These are phyloP conservation scores for Cyberlindnera japonica DNA, from an alignment of 805 yeast genomes.

Conservation along the genomic window DNA sequence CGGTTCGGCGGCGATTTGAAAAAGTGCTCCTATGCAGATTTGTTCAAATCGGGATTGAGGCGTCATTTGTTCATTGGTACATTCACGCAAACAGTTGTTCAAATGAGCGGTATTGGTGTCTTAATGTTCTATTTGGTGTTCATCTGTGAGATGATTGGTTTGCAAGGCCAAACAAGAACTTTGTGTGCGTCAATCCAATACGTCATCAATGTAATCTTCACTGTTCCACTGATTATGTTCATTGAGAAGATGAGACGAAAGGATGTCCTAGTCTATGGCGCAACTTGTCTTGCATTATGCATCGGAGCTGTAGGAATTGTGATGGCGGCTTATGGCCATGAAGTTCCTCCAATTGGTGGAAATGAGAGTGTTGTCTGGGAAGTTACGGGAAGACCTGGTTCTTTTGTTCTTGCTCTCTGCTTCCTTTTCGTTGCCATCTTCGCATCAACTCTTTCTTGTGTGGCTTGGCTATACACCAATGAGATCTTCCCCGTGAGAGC, in stretches of 20 bases:
- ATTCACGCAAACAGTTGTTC: slow-evolving; percentile 39
- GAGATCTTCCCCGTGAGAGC: slow-evolving; percentile 45
- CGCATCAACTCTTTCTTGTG: slow-evolving; percentile 43
- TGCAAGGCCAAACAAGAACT: slow-evolving; percentile 33
- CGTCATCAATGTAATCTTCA: slow-evolving; percentile 37
- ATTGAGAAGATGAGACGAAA: slow-evolving; percentile 45
- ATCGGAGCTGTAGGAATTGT: slow-evolving; percentile 34
- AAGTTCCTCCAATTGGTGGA: slow-evolving; percentile 30
- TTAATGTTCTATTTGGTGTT: slow-evolving; percentile 42
- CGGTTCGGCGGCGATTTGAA: slow-evolving; percentile 26
- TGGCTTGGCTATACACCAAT: slow-evolving; percentile 47
- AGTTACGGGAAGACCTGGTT: slow-evolving; percentile 37
- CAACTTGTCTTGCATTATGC: slow-evolving; percentile 33
- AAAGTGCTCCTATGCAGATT: slow-evolving; percentile 29
- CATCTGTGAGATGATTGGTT: slow-evolving; percentile 47
- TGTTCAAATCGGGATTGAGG: slow-evolving; percentile 34
- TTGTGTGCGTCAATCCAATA: slow-evolving; percentile 38
- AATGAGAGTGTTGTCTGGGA: slow-evolving; percentile 35
- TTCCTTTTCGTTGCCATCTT: slow-evolving; percentile 43
- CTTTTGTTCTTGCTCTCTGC: slow-evolving; percentile 41
- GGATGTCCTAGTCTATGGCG: slow-evolving; percentile 44
- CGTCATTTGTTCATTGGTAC: slow-evolving; percentile 37
- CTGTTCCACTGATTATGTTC: slow-evolving; percentile 40
- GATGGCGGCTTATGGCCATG: slow-evolving; percentile 35
- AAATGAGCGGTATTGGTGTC: slow-evolving; percentile 41